These are phyloP conservation scores for Pseudogymnoascus sp. DNA, from an alignment of 2,329 filamentous ascomycete genomes.

Conservation along the genomic window DNA sequence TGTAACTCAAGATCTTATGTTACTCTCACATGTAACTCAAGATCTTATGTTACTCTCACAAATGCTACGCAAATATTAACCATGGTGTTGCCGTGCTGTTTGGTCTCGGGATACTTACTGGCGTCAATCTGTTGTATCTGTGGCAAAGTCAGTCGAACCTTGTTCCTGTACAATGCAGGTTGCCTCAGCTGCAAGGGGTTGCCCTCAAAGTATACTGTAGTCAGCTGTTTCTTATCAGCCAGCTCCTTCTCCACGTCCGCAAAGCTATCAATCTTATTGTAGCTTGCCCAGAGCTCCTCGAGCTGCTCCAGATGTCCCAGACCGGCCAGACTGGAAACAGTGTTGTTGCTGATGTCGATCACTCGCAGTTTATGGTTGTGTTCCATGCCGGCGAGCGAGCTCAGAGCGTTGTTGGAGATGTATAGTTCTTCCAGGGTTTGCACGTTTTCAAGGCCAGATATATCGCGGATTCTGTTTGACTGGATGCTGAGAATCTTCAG, in stretches of 20 bases:
- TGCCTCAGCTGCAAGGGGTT: constrained; percentile 76
- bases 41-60: constrained; percentile 23
- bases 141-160: constrained; percentile 78
- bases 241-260: constrained; percentile 72
- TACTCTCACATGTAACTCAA: constrained; percentile 19
- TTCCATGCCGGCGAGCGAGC: constrained; percentile 65
- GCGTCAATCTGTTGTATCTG: constrained; percentile 92
- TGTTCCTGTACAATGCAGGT: constrained; percentile 88
- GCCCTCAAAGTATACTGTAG: constrained; percentile 93
- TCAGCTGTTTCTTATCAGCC: constrained; percentile 66
- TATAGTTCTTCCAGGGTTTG: constrained; percentile 84
- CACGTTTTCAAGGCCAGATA: constrained; percentile 67
- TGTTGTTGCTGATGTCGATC: constrained; percentile 85
- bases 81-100: not conserved
- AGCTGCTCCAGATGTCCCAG: constrained; percentile 60
- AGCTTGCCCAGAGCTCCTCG: constrained; percentile 91
- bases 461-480: constrained; percentile 78
- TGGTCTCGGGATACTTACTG: constrained; percentile 54
- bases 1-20: constrained; percentile 16
- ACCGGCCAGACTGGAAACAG: constrained; percentile 65
- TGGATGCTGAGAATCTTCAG: constrained; percentile 88
- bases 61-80: constrained; percentile 18
- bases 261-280: constrained; percentile 75
- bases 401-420: constrained; percentile 88
- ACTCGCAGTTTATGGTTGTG: constrained; percentile 59